Evolutionary conservation across 495 filamentous ascomycete species (phyloP).

Genomic region (Aspergillus homomorphus): DNA sequence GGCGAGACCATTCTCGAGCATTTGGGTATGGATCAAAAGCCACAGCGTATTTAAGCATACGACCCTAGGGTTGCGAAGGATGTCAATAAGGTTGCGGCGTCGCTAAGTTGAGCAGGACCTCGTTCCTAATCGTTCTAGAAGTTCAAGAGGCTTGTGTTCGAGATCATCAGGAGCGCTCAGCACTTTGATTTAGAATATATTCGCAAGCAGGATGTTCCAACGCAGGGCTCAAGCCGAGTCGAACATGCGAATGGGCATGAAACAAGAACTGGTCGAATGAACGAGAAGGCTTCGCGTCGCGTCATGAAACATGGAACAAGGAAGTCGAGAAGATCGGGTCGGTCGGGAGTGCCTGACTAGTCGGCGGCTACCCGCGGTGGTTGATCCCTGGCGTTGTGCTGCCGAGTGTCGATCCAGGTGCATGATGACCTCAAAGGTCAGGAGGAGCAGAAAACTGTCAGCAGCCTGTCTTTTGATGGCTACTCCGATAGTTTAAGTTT

Average conservation of each 20-base stretch:
- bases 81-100: not conserved
- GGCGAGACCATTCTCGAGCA: not conserved
- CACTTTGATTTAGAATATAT: too few species aligned
- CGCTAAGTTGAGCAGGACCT: not conserved
- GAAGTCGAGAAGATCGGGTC: not conserved
- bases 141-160: not conserved
- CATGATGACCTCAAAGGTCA: not conserved
- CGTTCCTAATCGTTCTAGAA: not conserved
- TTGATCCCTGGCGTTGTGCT: conserved; percentile 1
- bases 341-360: conserved; percentile 22
- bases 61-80: not conserved
- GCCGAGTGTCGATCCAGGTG: conserved; percentile 3
- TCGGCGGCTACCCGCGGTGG: conserved; percentile 3
- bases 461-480: not conserved
- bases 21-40: not conserved
- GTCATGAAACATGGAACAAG: conserved; percentile 4
- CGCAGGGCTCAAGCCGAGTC: not conserved
- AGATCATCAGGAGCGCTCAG: not conserved
- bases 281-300: not conserved
- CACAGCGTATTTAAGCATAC: not conserved
- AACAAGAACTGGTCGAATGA: not conserved
- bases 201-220: not conserved
- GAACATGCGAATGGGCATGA: not conserved
- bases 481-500: too few species aligned
- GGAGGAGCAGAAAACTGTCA: not conserved